These are phyloP conservation scores for Sporothrix pallida DNA, from an alignment of 2,329 filamentous ascomycete species.

Conservation along the genomic window DNA sequence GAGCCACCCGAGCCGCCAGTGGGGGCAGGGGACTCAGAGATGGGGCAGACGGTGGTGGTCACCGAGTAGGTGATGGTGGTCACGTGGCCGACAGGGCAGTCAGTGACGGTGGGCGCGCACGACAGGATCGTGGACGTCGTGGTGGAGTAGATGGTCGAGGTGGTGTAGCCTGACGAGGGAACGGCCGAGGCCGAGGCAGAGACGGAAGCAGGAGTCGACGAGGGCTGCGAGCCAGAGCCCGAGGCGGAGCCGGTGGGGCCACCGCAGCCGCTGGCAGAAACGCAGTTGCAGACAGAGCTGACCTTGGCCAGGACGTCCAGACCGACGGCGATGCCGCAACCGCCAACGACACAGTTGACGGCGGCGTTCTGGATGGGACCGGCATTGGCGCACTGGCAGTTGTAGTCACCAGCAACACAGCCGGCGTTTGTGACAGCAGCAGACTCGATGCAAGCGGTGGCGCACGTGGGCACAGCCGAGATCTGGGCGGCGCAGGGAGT, in stretches of 20 bases:
- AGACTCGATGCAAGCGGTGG: neutral
- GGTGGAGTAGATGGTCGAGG: slow-evolving; percentile 11
- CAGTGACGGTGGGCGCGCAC: slow-evolving; percentile 28
- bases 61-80: slow-evolving; percentile 22
- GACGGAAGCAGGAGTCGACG: slow-evolving; percentile 6
- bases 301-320: neutral
- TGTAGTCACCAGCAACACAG: slow-evolving; percentile 5
- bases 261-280: slow-evolving; percentile 30
- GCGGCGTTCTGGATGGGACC: slow-evolving; percentile 25
- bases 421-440: slow-evolving; percentile 6
- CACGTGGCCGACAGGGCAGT: slow-evolving; percentile 19
- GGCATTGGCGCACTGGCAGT: slow-evolving; percentile 29
- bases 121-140: slow-evolving; percentile 27
- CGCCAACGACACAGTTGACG: slow-evolving; percentile 29
- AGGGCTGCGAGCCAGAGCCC: slow-evolving; percentile 1
- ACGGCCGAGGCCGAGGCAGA: neutral
- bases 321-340: slow-evolving; percentile 21
- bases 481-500: neutral
- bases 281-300: neutral
- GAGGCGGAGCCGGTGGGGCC: neutral
- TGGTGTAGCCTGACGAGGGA: slow-evolving; percentile 22
- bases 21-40: neutral
- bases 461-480: slow-evolving; percentile 16
- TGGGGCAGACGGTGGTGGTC: slow-evolving; percentile 23
- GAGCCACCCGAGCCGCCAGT: slow-evolving; percentile 18